Base-by-base conservation (phyloP, 148 eudicot species). In the Rhododendron williamsianum region DNA sequence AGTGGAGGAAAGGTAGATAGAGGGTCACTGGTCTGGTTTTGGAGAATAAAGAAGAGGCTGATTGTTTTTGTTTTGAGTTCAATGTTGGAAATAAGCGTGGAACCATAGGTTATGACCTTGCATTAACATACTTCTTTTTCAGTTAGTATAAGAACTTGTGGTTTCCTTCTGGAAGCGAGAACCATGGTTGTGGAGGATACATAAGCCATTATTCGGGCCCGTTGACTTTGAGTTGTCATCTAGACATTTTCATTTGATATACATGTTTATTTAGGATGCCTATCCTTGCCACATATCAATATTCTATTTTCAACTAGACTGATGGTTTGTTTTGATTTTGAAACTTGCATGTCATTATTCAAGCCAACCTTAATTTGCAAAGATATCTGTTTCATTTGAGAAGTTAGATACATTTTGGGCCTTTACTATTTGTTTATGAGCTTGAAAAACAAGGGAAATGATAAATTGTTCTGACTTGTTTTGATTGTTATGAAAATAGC, bases 151-250 rank as follows among this genome's bases (percentile, higher is more conserved):
- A 82, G 51, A 38, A 63, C 84, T 23, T 56, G 13, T 30, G 54
- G 23, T 63, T 46, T 82, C 33, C 76, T 12, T 58, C 21, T 13
- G 38, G 41, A 15, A 25, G 12, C 9, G 46, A 23, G 36, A 38
- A 46, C 19, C 73, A 23, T 58, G 3, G 5, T 65, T 63, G 6
- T 41, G 84, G 76, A 82, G 73, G 35, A 82, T 60, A 63, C 65
- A 43, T 7, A 43, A 65, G 33, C 27, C 67, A 46, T 78, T 78
- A 27, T 82, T 82, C 13, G 1, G 36, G 23, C 76, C 33, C n/a
- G 16, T 43, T 41, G 76, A 60, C 74, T 38, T 60, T 72, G 36
- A 65, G 4, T n/a, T 2, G 27, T 23, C 30, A 25, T 95, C 65
- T 58, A 19, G 65, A 58, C 21, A 58, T 58, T 58, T 19, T 19